phyloP scores from a whole-genome alignment of 768 basidiomycete genomes.

The Amanita subjunquillea region DNA sequence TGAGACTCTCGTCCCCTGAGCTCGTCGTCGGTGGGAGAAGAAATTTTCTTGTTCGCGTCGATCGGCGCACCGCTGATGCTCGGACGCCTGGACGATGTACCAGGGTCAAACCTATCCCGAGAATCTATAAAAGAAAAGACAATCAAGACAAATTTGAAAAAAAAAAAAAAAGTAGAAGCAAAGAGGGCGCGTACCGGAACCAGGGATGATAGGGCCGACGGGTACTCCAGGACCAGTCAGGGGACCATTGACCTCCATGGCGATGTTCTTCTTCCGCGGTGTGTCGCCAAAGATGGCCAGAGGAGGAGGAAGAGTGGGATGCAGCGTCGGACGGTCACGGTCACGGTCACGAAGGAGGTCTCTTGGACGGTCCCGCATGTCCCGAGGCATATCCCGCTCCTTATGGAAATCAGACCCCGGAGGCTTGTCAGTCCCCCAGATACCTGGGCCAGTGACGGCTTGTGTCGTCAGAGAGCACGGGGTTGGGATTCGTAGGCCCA shows the following conservation, averaged over 20 bases:
- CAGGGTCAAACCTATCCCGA: not conserved
- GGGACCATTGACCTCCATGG: conserved; percentile 6
- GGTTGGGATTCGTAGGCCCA: conserved; percentile 13
- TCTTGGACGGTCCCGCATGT: conserved; percentile 8
- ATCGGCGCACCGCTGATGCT: not conserved
- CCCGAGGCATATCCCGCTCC: conserved; percentile 15
- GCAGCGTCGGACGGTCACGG: conserved; percentile 3
- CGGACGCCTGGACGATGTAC: not conserved
- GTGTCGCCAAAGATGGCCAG: not conserved
- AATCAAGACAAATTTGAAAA: not conserved
- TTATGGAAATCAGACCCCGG: conserved; percentile 12
- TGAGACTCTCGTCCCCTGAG: conserved; percentile 9
- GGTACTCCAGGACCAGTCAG: conserved; percentile 4
- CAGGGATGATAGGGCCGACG: not conserved
- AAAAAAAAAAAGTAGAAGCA: not conserved
- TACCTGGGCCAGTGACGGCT: conserved; percentile 8
- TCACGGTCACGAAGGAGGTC: conserved; percentile 5
- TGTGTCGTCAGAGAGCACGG: conserved; percentile 7
- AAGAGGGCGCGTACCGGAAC: conserved; percentile 1
- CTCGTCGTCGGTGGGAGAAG: conserved; percentile 10
- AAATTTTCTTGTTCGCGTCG: not conserved
- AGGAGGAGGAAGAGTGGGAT: not conserved
- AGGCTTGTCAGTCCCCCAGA: conserved; percentile 6
- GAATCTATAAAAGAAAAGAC: not conserved
- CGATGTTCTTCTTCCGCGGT: conserved; percentile 5